Evolutionary conservation across 495 filamentous ascomycete species (phyloP).

Genomic region (Penicillium subrubescens): DNA sequence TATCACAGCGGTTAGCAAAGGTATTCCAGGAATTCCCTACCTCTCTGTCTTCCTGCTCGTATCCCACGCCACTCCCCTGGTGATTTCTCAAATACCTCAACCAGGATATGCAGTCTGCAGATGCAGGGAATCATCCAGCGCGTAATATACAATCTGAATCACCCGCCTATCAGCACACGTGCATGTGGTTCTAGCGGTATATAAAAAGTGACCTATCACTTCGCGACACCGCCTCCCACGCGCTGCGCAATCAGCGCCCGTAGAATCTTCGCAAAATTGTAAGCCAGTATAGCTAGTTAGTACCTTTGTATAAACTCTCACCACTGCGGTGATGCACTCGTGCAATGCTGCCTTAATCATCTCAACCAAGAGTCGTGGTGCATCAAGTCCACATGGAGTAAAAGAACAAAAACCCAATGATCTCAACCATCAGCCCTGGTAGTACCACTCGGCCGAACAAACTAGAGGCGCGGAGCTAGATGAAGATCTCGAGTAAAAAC

Average conservation of each 20-base stretch:
- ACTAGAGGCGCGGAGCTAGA: not conserved
- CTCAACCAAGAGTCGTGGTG: not conserved
- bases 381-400: not conserved
- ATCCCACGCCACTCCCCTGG: not conserved
- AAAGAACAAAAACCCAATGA: not conserved
- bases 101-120: not conserved
- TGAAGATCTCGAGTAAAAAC: constrained; percentile 18
- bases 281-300: not conserved
- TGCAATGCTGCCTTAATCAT: not conserved
- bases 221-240: not conserved
- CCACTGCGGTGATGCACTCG: not conserved
- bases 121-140: not conserved
- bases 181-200: not conserved
- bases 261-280: not conserved
- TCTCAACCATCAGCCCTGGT: not conserved
- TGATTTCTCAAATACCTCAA: not conserved
- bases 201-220: constrained; percentile 8
- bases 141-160: not conserved
- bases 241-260: constrained; percentile 3
- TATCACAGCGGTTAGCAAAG: not conserved
- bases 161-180: not conserved
- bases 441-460: not conserved
- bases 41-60: not conserved
- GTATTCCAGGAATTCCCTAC: not conserved
- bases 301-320: not conserved